phyloP scores from a whole-genome alignment of 805 yeast genomes.

The Lachancea sp. region DNA sequence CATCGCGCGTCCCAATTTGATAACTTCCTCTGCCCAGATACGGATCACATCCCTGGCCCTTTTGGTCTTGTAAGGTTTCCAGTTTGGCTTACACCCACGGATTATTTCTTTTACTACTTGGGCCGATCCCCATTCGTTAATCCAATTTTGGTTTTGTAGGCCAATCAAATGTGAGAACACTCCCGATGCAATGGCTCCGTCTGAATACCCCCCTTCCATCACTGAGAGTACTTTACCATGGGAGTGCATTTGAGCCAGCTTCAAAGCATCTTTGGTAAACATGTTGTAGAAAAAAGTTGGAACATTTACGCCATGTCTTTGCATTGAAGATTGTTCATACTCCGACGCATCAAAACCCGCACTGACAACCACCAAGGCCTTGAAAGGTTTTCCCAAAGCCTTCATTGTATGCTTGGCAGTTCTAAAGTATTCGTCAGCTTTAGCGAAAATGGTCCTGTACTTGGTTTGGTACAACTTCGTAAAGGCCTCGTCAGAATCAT shows the following conservation, averaged over 20 bases:
- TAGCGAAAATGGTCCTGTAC: conserved; percentile 53
- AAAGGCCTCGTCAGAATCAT: conserved; percentile 59
- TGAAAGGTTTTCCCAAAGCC: conserved; percentile 38
- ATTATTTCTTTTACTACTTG: conserved; percentile 58
- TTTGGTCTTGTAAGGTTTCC: conserved; percentile 51
- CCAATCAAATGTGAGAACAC: conserved; percentile 75
- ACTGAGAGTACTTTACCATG: conserved; percentile 59
- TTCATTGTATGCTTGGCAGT: conserved; percentile 42
- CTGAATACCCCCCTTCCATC: conserved; percentile 83
- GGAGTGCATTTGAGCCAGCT: conserved; percentile 55
- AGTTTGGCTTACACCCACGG: conserved; percentile 60
- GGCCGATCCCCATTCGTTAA: conserved; percentile 56
- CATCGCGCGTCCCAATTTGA: conserved; percentile 55
- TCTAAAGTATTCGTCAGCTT: conserved; percentile 61
- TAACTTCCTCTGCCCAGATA: conserved; percentile 60
- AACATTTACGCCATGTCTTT: conserved; percentile 72
- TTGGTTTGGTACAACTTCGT: conserved; percentile 51
- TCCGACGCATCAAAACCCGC: conserved; percentile 90
- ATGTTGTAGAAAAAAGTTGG: conserved; percentile 73
- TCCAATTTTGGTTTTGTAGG: conserved; percentile 52
- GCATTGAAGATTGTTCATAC: conserved; percentile 77
- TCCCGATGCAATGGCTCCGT: conserved; percentile 73
- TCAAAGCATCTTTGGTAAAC: conserved; percentile 68
- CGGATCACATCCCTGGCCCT: conserved; percentile 46
- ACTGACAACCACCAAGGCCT: conserved; percentile 61